Evolutionary conservation across 2,329 filamentous ascomycete species (phyloP).

Genomic region (Neopestalotiopsis sp.): DNA sequence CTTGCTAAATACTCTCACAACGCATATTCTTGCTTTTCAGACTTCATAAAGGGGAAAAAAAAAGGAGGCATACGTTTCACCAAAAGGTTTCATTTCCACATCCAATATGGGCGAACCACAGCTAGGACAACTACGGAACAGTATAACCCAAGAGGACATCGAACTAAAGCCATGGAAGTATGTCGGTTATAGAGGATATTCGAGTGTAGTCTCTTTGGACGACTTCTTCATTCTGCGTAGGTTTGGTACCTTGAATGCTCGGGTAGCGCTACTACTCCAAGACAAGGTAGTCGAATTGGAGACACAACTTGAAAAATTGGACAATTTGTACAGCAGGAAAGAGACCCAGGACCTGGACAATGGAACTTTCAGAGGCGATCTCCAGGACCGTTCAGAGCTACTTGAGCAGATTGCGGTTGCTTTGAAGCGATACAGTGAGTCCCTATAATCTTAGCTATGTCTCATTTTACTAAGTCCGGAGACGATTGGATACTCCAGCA

Average conservation of each 20-base stretch:
- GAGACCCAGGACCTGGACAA: slow-evolving; percentile 27
- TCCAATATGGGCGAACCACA: background rate
- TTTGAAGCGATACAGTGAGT: background rate
- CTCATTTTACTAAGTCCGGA: background rate
- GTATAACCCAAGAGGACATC: background rate
- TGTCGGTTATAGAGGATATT: background rate
- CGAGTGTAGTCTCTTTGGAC: slow-evolving; percentile 21
- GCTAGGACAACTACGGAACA: too few species aligned
- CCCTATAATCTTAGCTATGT: too few species aligned
- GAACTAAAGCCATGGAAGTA: background rate
- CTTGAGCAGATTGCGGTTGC: background rate
- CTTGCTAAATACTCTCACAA: too few species aligned
- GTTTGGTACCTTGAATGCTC: slow-evolving; percentile 37
- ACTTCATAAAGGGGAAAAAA: too few species aligned
- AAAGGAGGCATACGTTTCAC: too few species aligned
- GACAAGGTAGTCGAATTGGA: slow-evolving; percentile 40
- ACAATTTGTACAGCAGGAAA: background rate
- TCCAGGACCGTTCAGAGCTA: slow-evolving; percentile 21
- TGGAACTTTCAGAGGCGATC: slow-evolving; percentile 33
- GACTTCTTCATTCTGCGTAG: slow-evolving; percentile 40
- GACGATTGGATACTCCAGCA: background rate
- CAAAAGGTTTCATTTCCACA: too few species aligned
- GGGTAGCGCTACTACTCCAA: slow-evolving; percentile 40
- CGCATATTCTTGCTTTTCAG: too few species aligned
- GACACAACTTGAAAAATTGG: slow-evolving; percentile 16